Percentiles rank a stretch among this genome's conserved stretches.
phyloP scores from a whole-genome alignment of 805 yeast genomes.

The Saturnispora saitoi region DNA sequence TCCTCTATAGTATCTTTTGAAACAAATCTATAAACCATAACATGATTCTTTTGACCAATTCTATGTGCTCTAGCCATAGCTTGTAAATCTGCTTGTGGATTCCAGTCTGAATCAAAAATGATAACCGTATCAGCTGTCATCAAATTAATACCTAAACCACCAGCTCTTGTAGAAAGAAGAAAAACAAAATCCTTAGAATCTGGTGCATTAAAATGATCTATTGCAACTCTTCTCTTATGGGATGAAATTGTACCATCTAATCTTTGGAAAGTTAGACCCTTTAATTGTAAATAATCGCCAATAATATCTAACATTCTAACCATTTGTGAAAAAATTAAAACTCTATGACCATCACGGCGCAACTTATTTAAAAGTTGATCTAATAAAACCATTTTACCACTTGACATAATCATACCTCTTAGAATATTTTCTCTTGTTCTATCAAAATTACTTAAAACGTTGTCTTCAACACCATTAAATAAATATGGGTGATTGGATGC shows the following conservation, averaged over 20 bases:
- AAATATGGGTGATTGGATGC: slow-evolving; percentile 96
- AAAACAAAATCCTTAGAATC: slow-evolving; percentile 89
- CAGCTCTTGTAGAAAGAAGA: slow-evolving; percentile 90
- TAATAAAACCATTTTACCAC: slow-evolving; percentile 94
- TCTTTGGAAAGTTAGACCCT: slow-evolving; percentile 84
- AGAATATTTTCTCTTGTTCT: slow-evolving; percentile 70
- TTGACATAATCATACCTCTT: slow-evolving; percentile 91
- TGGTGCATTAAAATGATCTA: slow-evolving; percentile 93
- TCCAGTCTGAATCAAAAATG: slow-evolving; percentile 98
- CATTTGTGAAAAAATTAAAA: slow-evolving; percentile 93
- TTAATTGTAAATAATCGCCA: slow-evolving; percentile 84
- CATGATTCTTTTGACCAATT: slow-evolving; percentile 98
- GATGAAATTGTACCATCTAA: slow-evolving; percentile 96
- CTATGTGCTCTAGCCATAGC: slow-evolving; percentile 99
- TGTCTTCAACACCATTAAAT: slow-evolving; percentile 86
- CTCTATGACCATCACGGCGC: slow-evolving; percentile 92
- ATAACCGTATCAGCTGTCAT: slow-evolving; percentile 99
- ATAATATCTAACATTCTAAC: slow-evolving; percentile 91
- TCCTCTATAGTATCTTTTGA: slow-evolving; percentile 97
- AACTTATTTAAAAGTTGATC: slow-evolving; percentile 82
- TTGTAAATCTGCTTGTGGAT: slow-evolving; percentile 97
- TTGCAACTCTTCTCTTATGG: slow-evolving; percentile 84
- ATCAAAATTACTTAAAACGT: slow-evolving; percentile 58
- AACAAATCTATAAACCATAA: slow-evolving; percentile 94
- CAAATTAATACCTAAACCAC: slow-evolving; percentile 95